Evolutionary conservation across 148 eudicot species (phyloP), one percentile per base, ranked within the genome.

Genomic region (Rhododendron simsii): DNA sequence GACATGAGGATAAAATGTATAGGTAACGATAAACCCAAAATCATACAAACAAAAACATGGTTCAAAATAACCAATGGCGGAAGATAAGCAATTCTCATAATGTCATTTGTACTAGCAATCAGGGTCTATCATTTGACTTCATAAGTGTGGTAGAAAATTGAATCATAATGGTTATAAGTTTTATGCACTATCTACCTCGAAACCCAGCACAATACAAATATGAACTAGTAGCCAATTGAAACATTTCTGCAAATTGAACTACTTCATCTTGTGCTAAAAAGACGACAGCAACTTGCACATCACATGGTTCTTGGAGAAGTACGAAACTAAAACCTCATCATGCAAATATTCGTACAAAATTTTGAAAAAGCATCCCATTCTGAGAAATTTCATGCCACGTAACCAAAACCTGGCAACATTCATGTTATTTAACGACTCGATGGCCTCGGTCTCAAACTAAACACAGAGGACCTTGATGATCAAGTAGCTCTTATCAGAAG

Each of bases 1-100:
- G 89, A 80, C 88, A 71, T 79, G 67, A 91, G 35, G 63, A 28
- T 39, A n/a, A 81, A 41, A 78, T 50, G 21, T 3, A 63, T 2
- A 14, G 51, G 4, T 16, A 65, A 57, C 41, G 67, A 47, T 6
- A 50, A 12, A 28, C 21, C n/a, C 9, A 84, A 67, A 67, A 45
- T 9, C 18, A 47, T 28, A 45, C 39, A 45, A 39, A 8, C 20
- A 4, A 77, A 83, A 67, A 47, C 85, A 83, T 71, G 15, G 23
- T 45, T 28, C 50, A 20, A 69, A 30, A 41, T 50, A 47, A 35
- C 79, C 78, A 51, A 51, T 9, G 50, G 16, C 76, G 0, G 20
- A 67, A 45, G 37, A 67, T 45, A 16, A 67, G 28, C 44, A 81
- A 35, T 81, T 59, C 51, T 4, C 23, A 7, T 81, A 20, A 81